A percentile compares a stretch with the other conserved stretches of the same genome.
Conservation (phyloP, 2,329 filamentous ascomycete species). For the Zymoseptoria brevis region DNA sequence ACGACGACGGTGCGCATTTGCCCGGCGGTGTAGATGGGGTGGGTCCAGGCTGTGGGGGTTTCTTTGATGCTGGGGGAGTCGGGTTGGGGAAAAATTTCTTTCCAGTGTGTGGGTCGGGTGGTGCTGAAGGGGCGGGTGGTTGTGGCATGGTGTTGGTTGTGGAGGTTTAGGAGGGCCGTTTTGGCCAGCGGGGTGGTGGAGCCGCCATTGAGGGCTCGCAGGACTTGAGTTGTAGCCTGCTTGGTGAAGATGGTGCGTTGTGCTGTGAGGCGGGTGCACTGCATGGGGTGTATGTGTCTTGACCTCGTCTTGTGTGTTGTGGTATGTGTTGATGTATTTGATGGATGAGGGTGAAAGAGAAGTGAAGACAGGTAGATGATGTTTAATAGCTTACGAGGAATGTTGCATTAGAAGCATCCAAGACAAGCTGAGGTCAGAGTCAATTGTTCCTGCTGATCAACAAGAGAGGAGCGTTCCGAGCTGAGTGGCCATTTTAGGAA, state of each 20-base stretch:
- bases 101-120: slow-evolving; percentile 22
- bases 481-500: not conserved
- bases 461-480: not conserved
- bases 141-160: slow-evolving; percentile 14
- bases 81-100: slow-evolving; percentile 42
- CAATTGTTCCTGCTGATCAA: not conserved
- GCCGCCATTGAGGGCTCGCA: slow-evolving; percentile 32
- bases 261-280: slow-evolving; percentile 20
- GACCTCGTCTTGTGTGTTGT: not conserved
- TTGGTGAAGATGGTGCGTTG: slow-evolving; percentile 28
- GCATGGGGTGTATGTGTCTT: slow-evolving; percentile 12
- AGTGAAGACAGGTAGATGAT: not conserved
- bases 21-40: slow-evolving; percentile 59
- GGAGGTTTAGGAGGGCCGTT: slow-evolving; percentile 29
- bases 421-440: not conserved
- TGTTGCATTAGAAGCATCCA: not conserved
- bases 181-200: slow-evolving; percentile 21
- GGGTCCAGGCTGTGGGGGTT: slow-evolving; percentile 42
- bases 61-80: slow-evolving; percentile 36
- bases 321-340: not conserved
- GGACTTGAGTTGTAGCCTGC: slow-evolving; percentile 31
- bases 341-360: not conserved
- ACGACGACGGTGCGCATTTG: slow-evolving; percentile 69
- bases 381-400: not conserved
- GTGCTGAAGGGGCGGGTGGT: slow-evolving; percentile 35